Evolutionary conservation across 2,329 filamentous ascomycete genomes (phyloP).

Genomic region (Fusarium pilosicola): DNA sequence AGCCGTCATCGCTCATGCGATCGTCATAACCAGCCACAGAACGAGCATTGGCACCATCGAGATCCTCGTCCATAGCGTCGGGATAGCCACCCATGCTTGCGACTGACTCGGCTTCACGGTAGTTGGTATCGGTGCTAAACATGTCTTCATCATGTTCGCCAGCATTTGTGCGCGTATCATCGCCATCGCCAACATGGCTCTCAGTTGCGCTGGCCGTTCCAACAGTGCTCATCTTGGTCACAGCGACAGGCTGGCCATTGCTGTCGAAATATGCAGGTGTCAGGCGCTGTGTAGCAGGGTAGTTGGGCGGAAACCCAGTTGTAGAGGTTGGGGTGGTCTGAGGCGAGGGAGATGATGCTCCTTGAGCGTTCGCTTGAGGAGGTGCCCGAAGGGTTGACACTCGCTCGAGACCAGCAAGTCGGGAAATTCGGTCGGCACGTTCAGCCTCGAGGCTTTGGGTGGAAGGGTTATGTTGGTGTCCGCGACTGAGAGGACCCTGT

Average conservation of each 20-base stretch:
- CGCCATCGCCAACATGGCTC: constrained; percentile 68
- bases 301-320: constrained; percentile 55
- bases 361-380: constrained; percentile 45
- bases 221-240: constrained; percentile 87
- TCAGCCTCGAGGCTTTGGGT: constrained; percentile 86
- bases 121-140: constrained; percentile 74
- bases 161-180: constrained; percentile 61
- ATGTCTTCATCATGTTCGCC: constrained; percentile 74
- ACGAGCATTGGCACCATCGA: constrained; percentile 56
- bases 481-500: constrained; percentile 63
- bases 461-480: constrained; percentile 67
- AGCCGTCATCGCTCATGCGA: constrained; percentile 86
- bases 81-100: constrained; percentile 61
- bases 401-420: constrained; percentile 89
- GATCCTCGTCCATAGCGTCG: constrained; percentile 65
- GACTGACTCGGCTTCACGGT: constrained; percentile 66
- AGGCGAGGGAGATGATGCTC: constrained; percentile 54
- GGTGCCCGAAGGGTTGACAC: constrained; percentile 78
- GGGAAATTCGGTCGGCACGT: constrained; percentile 93
- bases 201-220: constrained; percentile 90
- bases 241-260: constrained; percentile 73
- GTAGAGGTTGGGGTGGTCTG: constrained; percentile 64
- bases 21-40: constrained; percentile 68
- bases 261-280: constrained; percentile 83
- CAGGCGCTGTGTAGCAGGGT: constrained; percentile 52